Conservation (phyloP, 192 early-diverging fungal genomes). For the Gamsiella multidivaricata region DNA sequence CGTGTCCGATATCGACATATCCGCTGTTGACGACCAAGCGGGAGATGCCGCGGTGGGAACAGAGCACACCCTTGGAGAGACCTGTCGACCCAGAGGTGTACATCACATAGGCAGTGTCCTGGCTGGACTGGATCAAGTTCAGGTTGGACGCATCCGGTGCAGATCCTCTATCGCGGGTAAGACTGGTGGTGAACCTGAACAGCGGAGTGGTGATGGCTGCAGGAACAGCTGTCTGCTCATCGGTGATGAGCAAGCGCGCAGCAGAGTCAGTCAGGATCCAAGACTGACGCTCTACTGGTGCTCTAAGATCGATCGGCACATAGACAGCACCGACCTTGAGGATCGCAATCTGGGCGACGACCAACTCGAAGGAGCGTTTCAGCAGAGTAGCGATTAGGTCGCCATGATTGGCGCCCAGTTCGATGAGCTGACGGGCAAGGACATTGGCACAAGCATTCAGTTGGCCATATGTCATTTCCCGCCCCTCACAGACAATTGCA, state of each 20-base stretch:
- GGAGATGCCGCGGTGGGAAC: too few relatives aligned
- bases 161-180: too few relatives aligned
- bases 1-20: too few relatives aligned
- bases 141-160: background rate
- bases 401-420: background rate
- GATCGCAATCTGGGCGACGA: constrained; percentile 28
- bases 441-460: background rate
- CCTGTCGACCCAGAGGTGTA: too few relatives aligned
- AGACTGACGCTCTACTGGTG: constrained; percentile 14
- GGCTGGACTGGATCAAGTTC: background rate
- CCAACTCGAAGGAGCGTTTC: background rate
- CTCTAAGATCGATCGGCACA: constrained; percentile 18
- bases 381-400: background rate
- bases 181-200: too few relatives aligned
- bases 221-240: background rate
- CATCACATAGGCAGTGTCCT: too few relatives aligned
- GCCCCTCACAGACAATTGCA: background rate
- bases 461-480: background rate
- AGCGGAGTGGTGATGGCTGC: background rate
- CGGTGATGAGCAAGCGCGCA: too few relatives aligned
- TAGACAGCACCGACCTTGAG: constrained; percentile 44
- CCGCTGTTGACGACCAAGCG: too few relatives aligned
- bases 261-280: constrained; percentile 21
- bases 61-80: too few relatives aligned
- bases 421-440: background rate